Conservation (phyloP, 805 yeast species). For the Saturnispora mendoncae region DNA sequence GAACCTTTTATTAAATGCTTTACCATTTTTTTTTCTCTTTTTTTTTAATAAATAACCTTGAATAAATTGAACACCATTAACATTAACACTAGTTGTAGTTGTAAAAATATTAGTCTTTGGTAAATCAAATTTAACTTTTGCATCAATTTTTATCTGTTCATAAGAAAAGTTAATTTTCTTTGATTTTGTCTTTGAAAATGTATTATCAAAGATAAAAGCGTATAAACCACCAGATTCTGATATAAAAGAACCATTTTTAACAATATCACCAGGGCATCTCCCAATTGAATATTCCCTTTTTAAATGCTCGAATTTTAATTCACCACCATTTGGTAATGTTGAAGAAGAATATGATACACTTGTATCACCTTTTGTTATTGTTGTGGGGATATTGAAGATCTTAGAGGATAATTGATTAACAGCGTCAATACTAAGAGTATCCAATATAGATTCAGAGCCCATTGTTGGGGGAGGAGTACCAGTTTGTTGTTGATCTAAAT, state of each 20-base stretch:
- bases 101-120: slow-evolving; percentile 20
- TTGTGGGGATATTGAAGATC: slow-evolving; percentile 7
- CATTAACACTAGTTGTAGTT: slow-evolving; percentile 27
- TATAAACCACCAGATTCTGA: slow-evolving; percentile 58
- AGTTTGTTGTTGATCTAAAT: slow-evolving; percentile 9
- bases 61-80: slow-evolving; percentile 59
- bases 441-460: slow-evolving; percentile 11
- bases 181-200: slow-evolving; percentile 76
- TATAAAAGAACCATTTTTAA: slow-evolving; percentile 52
- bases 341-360: neutral
- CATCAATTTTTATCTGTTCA: neutral
- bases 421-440: slow-evolving; percentile 21
- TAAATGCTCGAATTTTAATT: neutral
- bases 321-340: neutral
- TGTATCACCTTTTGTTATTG: neutral
- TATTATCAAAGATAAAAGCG: slow-evolving; percentile 88
- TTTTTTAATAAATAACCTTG: slow-evolving; percentile 70
- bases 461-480: neutral
- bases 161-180: slow-evolving; percentile 68
- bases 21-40: slow-evolving; percentile 71
- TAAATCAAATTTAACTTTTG: slow-evolving; percentile 23
- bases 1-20: slow-evolving; percentile 79
- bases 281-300: slow-evolving; percentile 42
- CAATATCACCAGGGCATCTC: slow-evolving; percentile 49
- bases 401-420: slow-evolving; percentile 27